These are phyloP conservation scores for Astrothelium subdiscretum DNA, from an alignment of 495 filamentous ascomycete genomes.

Conservation along the genomic window DNA sequence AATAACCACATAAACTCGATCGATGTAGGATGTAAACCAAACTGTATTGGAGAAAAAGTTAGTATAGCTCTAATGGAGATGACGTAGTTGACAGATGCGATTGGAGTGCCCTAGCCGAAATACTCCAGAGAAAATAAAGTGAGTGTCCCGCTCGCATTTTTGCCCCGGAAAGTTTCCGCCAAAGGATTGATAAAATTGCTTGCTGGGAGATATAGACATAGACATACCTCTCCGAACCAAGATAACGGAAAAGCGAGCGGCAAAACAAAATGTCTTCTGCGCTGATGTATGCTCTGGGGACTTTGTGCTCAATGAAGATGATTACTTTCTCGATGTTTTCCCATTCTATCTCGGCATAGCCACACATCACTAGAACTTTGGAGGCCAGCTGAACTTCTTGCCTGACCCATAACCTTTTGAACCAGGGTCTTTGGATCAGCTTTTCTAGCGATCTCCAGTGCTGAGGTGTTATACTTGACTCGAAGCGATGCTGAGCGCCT, in stretches of 20 bases:
- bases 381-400: not conserved
- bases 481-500: not conserved
- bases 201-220: not conserved
- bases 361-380: not conserved
- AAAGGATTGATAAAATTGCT: not conserved
- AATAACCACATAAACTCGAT: not conserved
- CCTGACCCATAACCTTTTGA: slow-evolving; percentile 2
- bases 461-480: not conserved
- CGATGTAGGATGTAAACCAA: not conserved
- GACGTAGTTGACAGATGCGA: not conserved
- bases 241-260: not conserved
- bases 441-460: not conserved
- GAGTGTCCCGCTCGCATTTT: not conserved
- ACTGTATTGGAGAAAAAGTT: not conserved
- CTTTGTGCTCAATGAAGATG: not conserved
- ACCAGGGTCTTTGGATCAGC: slow-evolving; percentile 1
- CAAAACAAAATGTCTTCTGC: not conserved
- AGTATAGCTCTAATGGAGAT: not conserved
- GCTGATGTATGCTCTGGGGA: not conserved
- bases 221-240: not conserved
- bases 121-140: not conserved
- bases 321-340: not conserved
- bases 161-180: not conserved
- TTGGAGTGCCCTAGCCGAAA: not conserved
- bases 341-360: not conserved